Conservation (phyloP, 1,284 basidiomycete species). For the Ceratobasidium sp. region DNA sequence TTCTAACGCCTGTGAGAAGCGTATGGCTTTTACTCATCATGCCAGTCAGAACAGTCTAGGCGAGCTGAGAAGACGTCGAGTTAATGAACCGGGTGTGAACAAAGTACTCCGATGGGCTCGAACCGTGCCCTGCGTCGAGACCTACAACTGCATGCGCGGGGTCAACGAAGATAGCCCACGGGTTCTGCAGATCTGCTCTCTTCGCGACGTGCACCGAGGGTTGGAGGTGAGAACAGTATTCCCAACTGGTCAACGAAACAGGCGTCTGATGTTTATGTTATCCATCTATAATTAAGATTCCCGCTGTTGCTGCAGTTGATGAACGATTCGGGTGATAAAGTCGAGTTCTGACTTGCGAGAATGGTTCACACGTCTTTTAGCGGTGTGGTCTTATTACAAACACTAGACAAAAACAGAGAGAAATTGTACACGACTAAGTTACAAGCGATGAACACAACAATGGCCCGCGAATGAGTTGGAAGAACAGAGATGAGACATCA, state of each 20-base stretch:
- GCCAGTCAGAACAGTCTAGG: not conserved
- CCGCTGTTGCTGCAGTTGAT: not conserved
- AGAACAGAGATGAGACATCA: conserved; percentile 31
- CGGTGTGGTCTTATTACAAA: conserved; percentile 11
- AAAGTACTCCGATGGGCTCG: not conserved
- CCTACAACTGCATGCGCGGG: conserved; percentile 1
- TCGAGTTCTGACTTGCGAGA: not conserved
- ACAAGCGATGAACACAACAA: conserved; percentile 15
- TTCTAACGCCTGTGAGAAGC: not conserved
- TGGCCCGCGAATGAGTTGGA: not conserved
- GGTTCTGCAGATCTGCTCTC: not conserved
- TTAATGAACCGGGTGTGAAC: conserved; percentile 14
- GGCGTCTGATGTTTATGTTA: conserved; percentile 4
- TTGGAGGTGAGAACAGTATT: conserved; percentile 1
- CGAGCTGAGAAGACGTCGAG: not conserved
- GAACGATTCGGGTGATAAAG: not conserved
- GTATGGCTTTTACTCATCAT: not conserved
- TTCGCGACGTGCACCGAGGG: not conserved
- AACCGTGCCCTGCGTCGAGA: not conserved
- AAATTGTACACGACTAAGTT: conserved; percentile 14
- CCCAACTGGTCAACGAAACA: not conserved
- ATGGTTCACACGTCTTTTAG: conserved; percentile 13
- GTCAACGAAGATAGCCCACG: not conserved
- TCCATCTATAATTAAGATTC: not conserved
- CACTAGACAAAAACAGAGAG: not conserved